Conservation (phyloP, 2,329 filamentous ascomycete species). For the Helminthosporium solani region DNA sequence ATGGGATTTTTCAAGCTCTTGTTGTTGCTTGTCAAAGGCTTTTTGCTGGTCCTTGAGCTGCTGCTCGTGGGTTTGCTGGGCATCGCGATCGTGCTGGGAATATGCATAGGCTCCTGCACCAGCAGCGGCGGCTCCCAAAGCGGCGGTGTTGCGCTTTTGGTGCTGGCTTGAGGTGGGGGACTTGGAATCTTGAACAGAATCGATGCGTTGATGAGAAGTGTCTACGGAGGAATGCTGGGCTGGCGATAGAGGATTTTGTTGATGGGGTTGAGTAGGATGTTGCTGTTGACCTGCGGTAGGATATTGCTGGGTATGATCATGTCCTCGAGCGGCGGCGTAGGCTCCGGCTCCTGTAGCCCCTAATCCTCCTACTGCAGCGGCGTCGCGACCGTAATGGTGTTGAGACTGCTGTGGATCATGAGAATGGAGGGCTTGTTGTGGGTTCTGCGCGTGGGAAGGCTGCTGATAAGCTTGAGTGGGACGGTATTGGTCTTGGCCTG, state of each 20-base stretch:
- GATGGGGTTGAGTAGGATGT: neutral
- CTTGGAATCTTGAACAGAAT: constrained; percentile 19
- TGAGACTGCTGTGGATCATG: constrained; percentile 5
- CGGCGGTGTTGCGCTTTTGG: constrained; percentile 28
- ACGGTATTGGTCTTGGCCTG: neutral
- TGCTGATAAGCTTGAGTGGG: neutral
- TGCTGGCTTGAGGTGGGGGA: constrained; percentile 14
- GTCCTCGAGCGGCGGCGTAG: constrained; percentile 5
- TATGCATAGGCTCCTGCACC: constrained; percentile 28
- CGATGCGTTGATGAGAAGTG: constrained; percentile 19
- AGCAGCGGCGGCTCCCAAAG: constrained; percentile 22
- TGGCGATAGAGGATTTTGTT: constrained; percentile 5
- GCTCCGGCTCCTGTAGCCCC: constrained; percentile 13
- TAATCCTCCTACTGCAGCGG: constrained; percentile 19
- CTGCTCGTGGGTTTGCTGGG: constrained; percentile 29
- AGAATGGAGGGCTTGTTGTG: neutral
- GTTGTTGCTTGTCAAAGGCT: constrained; percentile 13
- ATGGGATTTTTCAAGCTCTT: constrained; percentile 22
- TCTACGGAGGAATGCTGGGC: neutral
- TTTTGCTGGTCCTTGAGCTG: constrained; percentile 24
- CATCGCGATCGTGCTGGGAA: constrained; percentile 28
- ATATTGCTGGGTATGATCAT: too few species aligned
- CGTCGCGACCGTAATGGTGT: constrained; percentile 24
- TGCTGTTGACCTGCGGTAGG: constrained; percentile 3
- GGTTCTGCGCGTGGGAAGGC: too few species aligned